Base-by-base conservation (phyloP, 352 stramenopile genomes). In the Globisporangium paddicum region DNA sequence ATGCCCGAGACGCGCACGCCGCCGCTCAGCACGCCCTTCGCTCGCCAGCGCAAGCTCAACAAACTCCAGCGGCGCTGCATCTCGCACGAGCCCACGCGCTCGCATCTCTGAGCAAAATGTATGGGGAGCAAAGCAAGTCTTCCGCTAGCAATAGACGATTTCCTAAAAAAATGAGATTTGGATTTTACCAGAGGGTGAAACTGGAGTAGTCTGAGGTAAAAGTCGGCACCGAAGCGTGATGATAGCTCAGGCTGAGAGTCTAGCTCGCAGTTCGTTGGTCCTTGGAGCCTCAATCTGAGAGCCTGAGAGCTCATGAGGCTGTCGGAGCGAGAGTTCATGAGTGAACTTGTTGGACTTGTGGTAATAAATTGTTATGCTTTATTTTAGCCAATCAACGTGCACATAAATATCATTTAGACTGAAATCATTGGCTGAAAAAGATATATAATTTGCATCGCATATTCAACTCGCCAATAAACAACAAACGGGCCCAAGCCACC, bases 1-100 rank as follows among this genome's bases (percentile, higher is more conserved):
- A 72, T 82, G 67, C 66, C 74, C 5, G 72, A 79, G 26, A 32
- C 68, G 8, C 59, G 60, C 30, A 86, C 76, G 55, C 74, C 76
- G 16, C 68, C 75, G 26, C 62, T 86, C n/a, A 59, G 66, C 42
- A 71, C 75, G 37, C 66, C 69, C 3, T 71, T 75, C 32, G 50
- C 70, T 50, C 76, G 71, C 16, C 67, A 75, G 58, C 47, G 68
- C 35, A 64, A 65, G 23, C 23, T 76, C 10, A 61, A 47, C 41
- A 64, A 58, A 40, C 34, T 68, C 34, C 44, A 68, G 26, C 68
- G 68, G 2, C 63, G 66, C 38, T 75, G 66, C 49, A 46, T 37
- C 14, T 72, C 65, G 26, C 45, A 55, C 28, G 56, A 69, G 52
- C 52, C 61, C 3, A 23, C 52, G 10, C 53, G 32, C 41, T 53